These are phyloP conservation scores for Leccinum fibrillosum DNA, from an alignment of 768 basidiomycete genomes.

Conservation along the genomic window DNA sequence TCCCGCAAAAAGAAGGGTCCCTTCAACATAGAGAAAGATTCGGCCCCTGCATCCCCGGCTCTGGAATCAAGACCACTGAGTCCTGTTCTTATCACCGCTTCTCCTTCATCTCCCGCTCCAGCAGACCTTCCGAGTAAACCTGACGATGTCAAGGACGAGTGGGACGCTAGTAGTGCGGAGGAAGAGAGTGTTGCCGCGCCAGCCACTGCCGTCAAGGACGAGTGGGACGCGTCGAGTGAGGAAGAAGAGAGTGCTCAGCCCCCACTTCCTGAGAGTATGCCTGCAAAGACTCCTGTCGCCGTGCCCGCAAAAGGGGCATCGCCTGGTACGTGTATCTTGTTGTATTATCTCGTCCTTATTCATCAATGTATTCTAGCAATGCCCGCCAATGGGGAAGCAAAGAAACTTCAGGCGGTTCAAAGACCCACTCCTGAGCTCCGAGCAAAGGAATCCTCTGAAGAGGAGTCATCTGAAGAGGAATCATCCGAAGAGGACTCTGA, in stretches of 20 bases:
- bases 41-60: constrained; percentile 42
- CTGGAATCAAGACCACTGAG: constrained; percentile 54
- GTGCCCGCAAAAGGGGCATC: constrained; percentile 2
- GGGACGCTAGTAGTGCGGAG: constrained; percentile 49
- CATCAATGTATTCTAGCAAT: background rate
- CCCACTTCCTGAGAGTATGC: constrained; percentile 13
- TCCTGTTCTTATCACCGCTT: constrained; percentile 23
- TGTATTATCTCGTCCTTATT: background rate
- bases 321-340: constrained; percentile 9
- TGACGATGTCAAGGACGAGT: constrained; percentile 46
- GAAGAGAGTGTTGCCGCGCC: constrained; percentile 30
- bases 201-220: constrained; percentile 42
- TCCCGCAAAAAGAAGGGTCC: constrained; percentile 78
- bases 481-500: constrained; percentile 47
- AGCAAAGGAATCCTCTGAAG: constrained; percentile 26
- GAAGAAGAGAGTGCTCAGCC: constrained; percentile 40
- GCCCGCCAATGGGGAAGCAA: constrained; percentile 6
- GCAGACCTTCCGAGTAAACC: constrained; percentile 24
- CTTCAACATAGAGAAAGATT: constrained; percentile 39
- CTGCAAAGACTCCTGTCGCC: constrained; percentile 8
- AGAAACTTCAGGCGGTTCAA: constrained; percentile 23
- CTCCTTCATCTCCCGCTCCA: constrained; percentile 25
- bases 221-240: constrained; percentile 71
- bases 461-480: constrained; percentile 41
- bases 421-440: constrained; percentile 27